A percentile compares a stretch with the other conserved stretches of the same genome.
Conservation (phyloP, 2,329 filamentous ascomycete species). For the Boeremia exigua region DNA sequence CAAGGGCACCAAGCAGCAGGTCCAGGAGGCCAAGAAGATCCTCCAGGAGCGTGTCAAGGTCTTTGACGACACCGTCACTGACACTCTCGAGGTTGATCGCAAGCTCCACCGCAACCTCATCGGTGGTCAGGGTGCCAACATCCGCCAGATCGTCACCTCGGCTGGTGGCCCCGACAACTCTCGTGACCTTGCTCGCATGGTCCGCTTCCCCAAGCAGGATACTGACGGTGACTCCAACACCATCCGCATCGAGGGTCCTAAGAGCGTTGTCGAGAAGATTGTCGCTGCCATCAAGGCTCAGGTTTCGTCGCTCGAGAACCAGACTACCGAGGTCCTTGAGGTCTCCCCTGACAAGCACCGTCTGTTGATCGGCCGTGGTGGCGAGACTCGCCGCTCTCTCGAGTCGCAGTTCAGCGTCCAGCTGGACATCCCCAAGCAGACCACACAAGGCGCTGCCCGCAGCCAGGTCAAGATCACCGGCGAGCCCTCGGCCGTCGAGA, state of each 20-base stretch:
- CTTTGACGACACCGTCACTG: slow-evolving; percentile 87
- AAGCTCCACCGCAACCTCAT: slow-evolving; percentile 92
- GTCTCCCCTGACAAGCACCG: slow-evolving; percentile 90
- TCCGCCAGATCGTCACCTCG: slow-evolving; percentile 83
- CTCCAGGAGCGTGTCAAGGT: slow-evolving; percentile 84
- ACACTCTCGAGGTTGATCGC: slow-evolving; percentile 88
- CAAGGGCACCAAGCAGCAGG: slow-evolving; percentile 89
- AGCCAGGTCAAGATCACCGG: slow-evolving; percentile 88
- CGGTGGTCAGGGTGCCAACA: slow-evolving; percentile 81
- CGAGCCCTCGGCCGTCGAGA: slow-evolving; percentile 76
- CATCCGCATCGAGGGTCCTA: slow-evolving; percentile 88
- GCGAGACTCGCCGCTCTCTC: slow-evolving; percentile 82
- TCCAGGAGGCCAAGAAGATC: slow-evolving; percentile 88
- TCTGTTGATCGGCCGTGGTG: slow-evolving; percentile 87
- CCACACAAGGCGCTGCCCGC: slow-evolving; percentile 69
- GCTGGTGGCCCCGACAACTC: slow-evolving; percentile 90
- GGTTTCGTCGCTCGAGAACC: slow-evolving; percentile 81
- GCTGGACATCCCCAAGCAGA: slow-evolving; percentile 88
- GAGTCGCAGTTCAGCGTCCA: slow-evolving; percentile 86
- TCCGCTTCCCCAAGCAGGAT: slow-evolving; percentile 93
- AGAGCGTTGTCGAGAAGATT: slow-evolving; percentile 86
- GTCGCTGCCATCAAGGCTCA: slow-evolving; percentile 80
- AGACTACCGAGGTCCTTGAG: slow-evolving; percentile 78
- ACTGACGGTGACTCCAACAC: slow-evolving; percentile 76
- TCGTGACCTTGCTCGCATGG: slow-evolving; percentile 82